Evolutionary conservation across 352 stramenopile species (phyloP).

Genomic region (Pythium oligandrum): DNA sequence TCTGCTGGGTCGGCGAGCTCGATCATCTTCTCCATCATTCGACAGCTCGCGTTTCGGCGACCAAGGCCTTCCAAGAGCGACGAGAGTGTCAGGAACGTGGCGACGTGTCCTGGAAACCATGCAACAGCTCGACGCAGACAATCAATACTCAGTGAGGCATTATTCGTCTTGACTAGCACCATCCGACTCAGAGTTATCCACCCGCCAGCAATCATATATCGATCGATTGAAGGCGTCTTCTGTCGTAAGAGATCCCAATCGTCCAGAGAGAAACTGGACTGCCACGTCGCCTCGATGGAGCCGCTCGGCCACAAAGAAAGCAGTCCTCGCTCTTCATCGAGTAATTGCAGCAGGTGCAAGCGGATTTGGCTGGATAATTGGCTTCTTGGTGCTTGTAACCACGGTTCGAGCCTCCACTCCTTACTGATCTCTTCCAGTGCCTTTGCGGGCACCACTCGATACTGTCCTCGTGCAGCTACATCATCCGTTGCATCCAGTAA

Average conservation of each 20-base stretch:
- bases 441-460: no score
- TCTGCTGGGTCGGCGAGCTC: conserved; percentile 14
- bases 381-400: not conserved
- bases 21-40: conserved; percentile 23
- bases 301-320: not conserved
- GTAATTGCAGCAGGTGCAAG: conserved; percentile 2
- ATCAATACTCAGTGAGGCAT: conserved; percentile 15
- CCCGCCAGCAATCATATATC: conserved; percentile 9
- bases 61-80: conserved; percentile 9
- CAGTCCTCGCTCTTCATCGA: conserved; percentile 13
- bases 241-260: conserved; percentile 20
- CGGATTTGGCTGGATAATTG: not conserved
- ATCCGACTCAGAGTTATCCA: conserved; percentile 19
- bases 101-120: conserved; percentile 20
- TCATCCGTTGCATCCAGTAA: no score
- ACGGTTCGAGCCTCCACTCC: not conserved
- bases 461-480: no score
- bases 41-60: conserved; percentile 19
- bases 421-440: no score
- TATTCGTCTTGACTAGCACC: conserved; percentile 6
- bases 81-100: conserved; percentile 3
- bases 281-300: conserved; percentile 16
- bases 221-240: not conserved
- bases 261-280: conserved; percentile 4
- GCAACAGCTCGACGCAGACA: conserved; percentile 22